phyloP scores from a whole-genome alignment of 352 stramenopile species.

The Phytophthora foliorum region DNA sequence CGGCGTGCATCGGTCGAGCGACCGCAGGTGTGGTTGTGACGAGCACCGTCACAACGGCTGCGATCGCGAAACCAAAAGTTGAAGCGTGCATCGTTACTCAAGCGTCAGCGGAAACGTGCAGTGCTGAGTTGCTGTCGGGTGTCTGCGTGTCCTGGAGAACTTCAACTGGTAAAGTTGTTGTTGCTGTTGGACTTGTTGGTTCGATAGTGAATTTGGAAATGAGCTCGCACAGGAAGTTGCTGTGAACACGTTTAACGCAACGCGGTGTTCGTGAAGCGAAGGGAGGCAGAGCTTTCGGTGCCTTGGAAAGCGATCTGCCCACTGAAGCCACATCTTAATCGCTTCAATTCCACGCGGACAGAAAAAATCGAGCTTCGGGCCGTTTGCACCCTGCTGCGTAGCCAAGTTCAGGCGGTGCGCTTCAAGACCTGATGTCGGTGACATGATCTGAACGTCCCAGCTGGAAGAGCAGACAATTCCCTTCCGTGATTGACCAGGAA shows the following conservation, averaged over 20 bases:
- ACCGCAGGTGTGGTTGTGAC: not conserved
- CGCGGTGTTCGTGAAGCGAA: not conserved
- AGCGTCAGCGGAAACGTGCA: not conserved
- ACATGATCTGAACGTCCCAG: conserved; percentile 32
- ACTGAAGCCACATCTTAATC: conserved; percentile 24
- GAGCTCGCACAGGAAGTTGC: conserved; percentile 14
- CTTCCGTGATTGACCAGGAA: conserved; percentile 5
- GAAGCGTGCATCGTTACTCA: conserved; percentile 26
- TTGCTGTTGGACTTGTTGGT: conserved; percentile 27
- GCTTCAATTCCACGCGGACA: conserved; percentile 17
- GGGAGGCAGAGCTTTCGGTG: not conserved
- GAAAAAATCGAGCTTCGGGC: conserved; percentile 24
- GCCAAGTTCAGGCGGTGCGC: conserved; percentile 21
- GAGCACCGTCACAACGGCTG: conserved; percentile 6
- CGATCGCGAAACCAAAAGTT: conserved; percentile 18
- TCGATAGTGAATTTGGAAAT: conserved; percentile 34
- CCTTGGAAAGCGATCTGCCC: not conserved
- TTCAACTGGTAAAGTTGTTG: conserved; percentile 15
- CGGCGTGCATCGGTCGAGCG: conserved; percentile 50
- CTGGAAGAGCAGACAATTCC: conserved; percentile 32
- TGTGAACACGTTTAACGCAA: not conserved
- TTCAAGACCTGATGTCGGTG: conserved; percentile 18
- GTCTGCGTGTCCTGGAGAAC: conserved; percentile 3
- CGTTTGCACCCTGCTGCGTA: conserved; percentile 15
- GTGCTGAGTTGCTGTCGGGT: not conserved